Conservation (phyloP, 345 rosid species). For the Crucihimalaya himalaica region DNA sequence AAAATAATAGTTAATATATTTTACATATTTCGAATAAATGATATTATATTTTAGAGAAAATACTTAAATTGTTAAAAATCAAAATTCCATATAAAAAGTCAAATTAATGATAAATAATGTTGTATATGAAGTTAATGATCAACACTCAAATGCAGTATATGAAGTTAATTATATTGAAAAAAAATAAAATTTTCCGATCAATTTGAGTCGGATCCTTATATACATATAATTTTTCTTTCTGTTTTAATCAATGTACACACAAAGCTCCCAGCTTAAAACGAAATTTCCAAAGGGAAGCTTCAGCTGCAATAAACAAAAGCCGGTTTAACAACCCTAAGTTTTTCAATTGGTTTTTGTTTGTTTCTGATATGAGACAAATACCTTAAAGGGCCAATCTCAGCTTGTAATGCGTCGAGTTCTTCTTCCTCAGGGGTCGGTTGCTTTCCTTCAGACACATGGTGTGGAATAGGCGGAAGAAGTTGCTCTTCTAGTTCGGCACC, state of each 20-base stretch:
- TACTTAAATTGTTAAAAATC: no score
- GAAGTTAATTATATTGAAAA: conserved; percentile 14
- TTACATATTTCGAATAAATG: no score
- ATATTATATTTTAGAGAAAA: no score
- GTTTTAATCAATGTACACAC: conserved; percentile 29
- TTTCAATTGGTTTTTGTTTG: neutral
- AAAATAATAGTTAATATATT: no score
- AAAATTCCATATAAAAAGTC: no score
- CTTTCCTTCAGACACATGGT: conserved; percentile 58
- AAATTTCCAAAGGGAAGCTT: conserved; percentile 12
- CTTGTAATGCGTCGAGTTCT: conserved; percentile 82
- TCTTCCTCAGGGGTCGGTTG: conserved; percentile 69
- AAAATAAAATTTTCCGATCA: conserved; percentile 16
- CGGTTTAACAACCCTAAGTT: neutral
- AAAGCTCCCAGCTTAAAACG: neutral
- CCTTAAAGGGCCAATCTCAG: conserved; percentile 90
- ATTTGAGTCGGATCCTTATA: conserved; percentile 36
- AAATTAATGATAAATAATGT: no score
- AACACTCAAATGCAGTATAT: conserved; percentile 12
- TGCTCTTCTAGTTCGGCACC: conserved; percentile 82
- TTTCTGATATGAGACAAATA: neutral
- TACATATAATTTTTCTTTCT: conserved; percentile 26
- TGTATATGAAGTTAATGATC: no score
- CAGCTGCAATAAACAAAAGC: conserved; percentile 15
- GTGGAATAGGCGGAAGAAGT: conserved; percentile 80